Evolutionary conservation across 1,139 yeast species (phyloP).

Genomic region (Protomyces gravidus): DNA sequence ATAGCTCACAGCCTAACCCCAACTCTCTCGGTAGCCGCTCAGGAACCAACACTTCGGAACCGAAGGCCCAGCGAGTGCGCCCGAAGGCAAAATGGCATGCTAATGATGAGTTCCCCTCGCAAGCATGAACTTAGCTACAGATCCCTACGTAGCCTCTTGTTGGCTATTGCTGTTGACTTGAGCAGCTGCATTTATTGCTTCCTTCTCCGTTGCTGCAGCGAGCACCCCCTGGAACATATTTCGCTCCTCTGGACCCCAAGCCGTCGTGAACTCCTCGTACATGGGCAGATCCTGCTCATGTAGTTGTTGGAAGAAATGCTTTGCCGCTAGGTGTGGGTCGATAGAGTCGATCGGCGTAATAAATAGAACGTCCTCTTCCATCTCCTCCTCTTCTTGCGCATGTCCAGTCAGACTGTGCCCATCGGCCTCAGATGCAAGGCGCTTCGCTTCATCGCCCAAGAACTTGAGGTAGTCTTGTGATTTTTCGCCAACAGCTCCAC

Average conservation of each 20-base stretch:
- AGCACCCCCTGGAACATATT: constrained; percentile 25
- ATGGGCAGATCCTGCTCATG: constrained; percentile 36
- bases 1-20: too few species aligned
- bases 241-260: constrained; percentile 11
- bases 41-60: too few species aligned
- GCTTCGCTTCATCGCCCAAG: constrained; percentile 37
- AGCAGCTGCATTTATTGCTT: not conserved
- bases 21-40: too few species aligned
- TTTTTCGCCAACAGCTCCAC: constrained; percentile 23
- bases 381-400: constrained; percentile 38
- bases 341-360: constrained; percentile 72
- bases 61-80: too few species aligned
- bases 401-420: constrained; percentile 23
- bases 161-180: too few species aligned
- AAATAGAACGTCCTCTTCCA: constrained; percentile 76
- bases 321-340: constrained; percentile 56
- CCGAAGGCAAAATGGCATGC: too few species aligned
- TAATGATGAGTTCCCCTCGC: too few species aligned
- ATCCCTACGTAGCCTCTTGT: too few species aligned
- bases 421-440: constrained; percentile 28
- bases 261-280: constrained; percentile 22
- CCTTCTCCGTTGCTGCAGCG: constrained; percentile 13
- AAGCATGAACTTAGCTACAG: too few species aligned
- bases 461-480: constrained; percentile 39
- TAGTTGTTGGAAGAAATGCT: constrained; percentile 45